These are phyloP conservation scores for Trypanosoma boissoni DNA, from an alignment of 208 protist genomes.

Conservation along the genomic window DNA sequence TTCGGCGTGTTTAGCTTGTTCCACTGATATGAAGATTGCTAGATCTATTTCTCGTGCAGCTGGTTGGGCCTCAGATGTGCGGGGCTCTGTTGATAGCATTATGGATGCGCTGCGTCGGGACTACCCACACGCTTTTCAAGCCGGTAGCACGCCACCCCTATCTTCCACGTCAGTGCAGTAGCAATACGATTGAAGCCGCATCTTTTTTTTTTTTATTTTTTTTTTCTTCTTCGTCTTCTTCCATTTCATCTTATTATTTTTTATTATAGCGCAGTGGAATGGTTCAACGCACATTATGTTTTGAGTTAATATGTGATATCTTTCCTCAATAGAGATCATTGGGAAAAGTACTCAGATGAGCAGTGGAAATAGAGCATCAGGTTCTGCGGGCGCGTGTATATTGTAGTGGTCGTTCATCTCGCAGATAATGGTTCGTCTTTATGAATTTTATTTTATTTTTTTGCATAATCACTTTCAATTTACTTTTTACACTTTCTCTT, in stretches of 20 bases:
- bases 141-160: neutral
- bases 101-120: conserved; percentile 71
- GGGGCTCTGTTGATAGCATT: conserved; percentile 63
- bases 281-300: too few relatives aligned
- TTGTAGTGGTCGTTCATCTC: too few relatives aligned
- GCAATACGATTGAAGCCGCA: too few relatives aligned
- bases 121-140: conserved; percentile 45
- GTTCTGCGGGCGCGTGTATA: too few relatives aligned
- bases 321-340: too few relatives aligned
- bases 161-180: conserved; percentile 1
- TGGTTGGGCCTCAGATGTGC: conserved; percentile 52
- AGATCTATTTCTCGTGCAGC: conserved; percentile 64
- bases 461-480: neutral
- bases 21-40: conserved; percentile 61
- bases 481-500: neutral
- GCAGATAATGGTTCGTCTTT: neutral
- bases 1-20: conserved; percentile 48
- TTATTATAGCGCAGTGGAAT: too few relatives aligned
- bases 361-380: too few relatives aligned
- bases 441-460: neutral
- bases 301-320: too few relatives aligned
- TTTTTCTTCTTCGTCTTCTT: too few relatives aligned
- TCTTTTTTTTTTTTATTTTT: too few relatives aligned
- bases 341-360: too few relatives aligned
- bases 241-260: too few relatives aligned